A percentile compares a stretch with the other conserved stretches of the same genome.
Evolutionary conservation across 331 rosid species (phyloP).

Genomic region (Rhamnella rubrinervis): DNA sequence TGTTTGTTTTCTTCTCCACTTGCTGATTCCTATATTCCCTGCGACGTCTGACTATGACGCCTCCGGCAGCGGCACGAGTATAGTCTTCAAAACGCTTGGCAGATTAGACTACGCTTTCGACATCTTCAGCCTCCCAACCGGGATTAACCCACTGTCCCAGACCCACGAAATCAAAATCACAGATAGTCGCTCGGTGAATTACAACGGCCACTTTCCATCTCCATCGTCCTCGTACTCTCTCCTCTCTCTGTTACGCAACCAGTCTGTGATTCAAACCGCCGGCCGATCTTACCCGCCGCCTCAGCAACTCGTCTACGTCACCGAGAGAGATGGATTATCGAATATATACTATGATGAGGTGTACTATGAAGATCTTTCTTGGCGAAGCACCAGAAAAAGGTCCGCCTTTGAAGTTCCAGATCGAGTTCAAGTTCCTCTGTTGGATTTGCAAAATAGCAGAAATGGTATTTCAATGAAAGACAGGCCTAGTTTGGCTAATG

Average conservation of each 20-base stretch:
- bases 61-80: conserved; percentile 28
- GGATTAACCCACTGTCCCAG: conserved; percentile 3
- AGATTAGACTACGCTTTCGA: conserved; percentile 59
- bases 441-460: conserved; percentile 7
- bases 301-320: conserved; percentile 61
- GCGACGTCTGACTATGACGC: conserved; percentile 18
- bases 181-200: conserved; percentile 75
- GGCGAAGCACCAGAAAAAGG: conserved; percentile 20
- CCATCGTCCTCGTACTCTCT: conserved; percentile 24
- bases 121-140: conserved; percentile 55
- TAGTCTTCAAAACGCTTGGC: conserved; percentile 73
- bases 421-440: conserved; percentile 61
- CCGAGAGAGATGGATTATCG: conserved; percentile 62
- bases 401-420: conserved; percentile 42
- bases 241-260: conserved; percentile 26
- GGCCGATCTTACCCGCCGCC: conserved; percentile 29
- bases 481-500: conserved; percentile 51
- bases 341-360: conserved; percentile 64
- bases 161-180: conserved; percentile 52
- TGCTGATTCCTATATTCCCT: not conserved
- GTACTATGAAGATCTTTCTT: not conserved
- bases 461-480: conserved; percentile 61
- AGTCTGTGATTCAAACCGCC: conserved; percentile 12
- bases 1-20: conserved; percentile 4
- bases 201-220: conserved; percentile 74